Base-by-base conservation (phyloP, 768 basidiomycete species). In the Xerocomellus amylosporus region DNA sequence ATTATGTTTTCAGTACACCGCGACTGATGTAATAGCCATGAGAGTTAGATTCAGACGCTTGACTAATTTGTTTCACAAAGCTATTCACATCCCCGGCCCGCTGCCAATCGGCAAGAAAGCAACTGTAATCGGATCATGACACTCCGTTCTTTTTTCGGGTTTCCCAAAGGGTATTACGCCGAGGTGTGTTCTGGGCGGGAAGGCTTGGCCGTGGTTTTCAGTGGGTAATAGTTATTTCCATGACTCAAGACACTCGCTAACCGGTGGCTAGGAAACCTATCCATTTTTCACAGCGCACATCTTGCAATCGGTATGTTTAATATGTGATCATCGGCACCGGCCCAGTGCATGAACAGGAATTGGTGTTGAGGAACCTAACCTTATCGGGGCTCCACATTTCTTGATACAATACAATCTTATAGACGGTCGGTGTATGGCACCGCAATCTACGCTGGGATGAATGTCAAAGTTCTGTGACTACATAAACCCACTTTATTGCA, bases 81-180 rank as follows among this genome's bases (percentile, higher is more conserved):
- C 30, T 19, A 6, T 36, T 26, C 19, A 28, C 8, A n/a, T 10
- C 46, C 42, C 14, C 36, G 80, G 78, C 71, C 85, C n/a, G 83
- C 79, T 5, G 78, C 24, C 24, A 24, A 22, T 22, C 30, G 20
- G 13, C 39, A 24, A 15, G 41, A 42, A 42, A 42, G 33, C 22
- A 3, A 8, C 9, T 17, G 26, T 44, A 44, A 28, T n/a, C 3
- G n/a, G 26, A 44, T 28, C 42, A 28, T 28, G 26, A 5, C n/a
- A 28, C 42, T n/a, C 22, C 17, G 42, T 14, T 34, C 9, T 43
- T 24, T 9, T 42, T 24, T 24, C 41, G 24, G 13, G 14, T 42
- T 15, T 42, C 24, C 8, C 41, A 42, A 42, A 24, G 4, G 24
- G 24, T n/a, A n/a, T n/a, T 17, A 17, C 10, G 42, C 17, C 12